phyloP scores from a whole-genome alignment of 306 rosid genomes.

The Corylus avellana region DNA sequence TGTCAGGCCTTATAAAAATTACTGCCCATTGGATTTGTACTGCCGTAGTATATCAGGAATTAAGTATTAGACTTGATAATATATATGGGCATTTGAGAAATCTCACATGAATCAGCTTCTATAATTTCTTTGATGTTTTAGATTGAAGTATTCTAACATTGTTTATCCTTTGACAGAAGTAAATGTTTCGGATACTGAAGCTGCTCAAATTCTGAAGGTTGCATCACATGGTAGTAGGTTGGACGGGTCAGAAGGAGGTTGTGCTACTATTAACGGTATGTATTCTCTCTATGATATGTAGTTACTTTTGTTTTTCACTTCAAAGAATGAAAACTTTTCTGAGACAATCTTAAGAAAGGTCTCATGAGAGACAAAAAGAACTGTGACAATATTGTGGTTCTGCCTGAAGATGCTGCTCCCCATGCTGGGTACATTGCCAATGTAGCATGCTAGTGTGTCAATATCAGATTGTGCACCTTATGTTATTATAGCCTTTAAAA shows the following conservation, averaged over 20 bases:
- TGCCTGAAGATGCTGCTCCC: background rate
- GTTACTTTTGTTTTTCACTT: slow-evolving; percentile 9
- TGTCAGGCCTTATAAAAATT: too few species aligned
- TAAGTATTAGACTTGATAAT: too few species aligned
- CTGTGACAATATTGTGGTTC: background rate
- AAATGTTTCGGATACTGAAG: slow-evolving; percentile 60
- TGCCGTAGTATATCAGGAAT: too few species aligned
- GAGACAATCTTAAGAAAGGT: background rate
- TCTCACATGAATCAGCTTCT: background rate
- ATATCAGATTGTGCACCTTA: background rate
- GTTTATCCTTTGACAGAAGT: slow-evolving; percentile 49
- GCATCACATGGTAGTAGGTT: slow-evolving; percentile 50
- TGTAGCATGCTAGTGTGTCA: background rate
- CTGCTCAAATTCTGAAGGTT: slow-evolving; percentile 63
- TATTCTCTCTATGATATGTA: slow-evolving; percentile 13
- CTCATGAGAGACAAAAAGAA: background rate
- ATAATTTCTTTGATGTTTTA: background rate
- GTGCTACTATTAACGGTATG: slow-evolving; percentile 55
- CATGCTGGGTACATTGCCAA: background rate
- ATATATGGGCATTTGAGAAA: too few species aligned
- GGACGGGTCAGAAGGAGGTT: slow-evolving; percentile 46
- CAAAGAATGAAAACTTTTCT: background rate
- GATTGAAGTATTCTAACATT: slow-evolving; percentile 3
- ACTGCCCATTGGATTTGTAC: too few species aligned
- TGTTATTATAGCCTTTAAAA: background rate